Evolutionary conservation across 2,329 filamentous ascomycete species (phyloP), one percentile per base, ranked within the genome.

Genomic region (Colletotrichum sansevieriae): DNA sequence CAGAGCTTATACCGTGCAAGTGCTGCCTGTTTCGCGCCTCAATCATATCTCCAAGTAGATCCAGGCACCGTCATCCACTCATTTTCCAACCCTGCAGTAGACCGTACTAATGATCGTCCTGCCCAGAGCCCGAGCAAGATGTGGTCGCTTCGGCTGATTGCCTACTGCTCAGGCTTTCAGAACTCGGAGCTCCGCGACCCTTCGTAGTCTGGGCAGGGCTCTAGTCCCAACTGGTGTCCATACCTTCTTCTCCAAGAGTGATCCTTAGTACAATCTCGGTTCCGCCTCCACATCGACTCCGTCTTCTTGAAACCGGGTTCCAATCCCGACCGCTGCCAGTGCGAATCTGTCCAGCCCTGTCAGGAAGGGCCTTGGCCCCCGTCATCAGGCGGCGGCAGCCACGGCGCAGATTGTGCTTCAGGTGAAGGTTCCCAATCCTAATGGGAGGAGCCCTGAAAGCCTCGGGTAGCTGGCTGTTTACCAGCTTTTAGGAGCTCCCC

Each of bases 401-500:
- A 15, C 37, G 37, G 37, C 11, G 11, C 37, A 15, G 11, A 12
- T 39, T 39, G 11, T 39, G 37, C 4, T 15, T 39, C 29, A 29
- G 37, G 13, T 39, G 20, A 13, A 20, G 4, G 18, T 25, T 51
- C 43, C 66, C 63, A 13, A 13, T 22, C 72, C 73, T 70, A 67
- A 74, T 81, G 65, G 22, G 65, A 60, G 35, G 62, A 37, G 12
- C 62, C 62, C 20, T 60, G 82, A 62, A 81, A 77, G 58, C 76
- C 76, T 65, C 79, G 75, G 5, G 72, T 74, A 52, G 61, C 43
- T 20, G 61, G 44, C 54, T 77, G 75, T 73, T 81, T 82, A 63
- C 75, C 77, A 56, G 76, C 79, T 76, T 88, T 88, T 60, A 84
- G 79, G 61, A 91, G 81, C 62, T 91, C 88, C 39, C 83, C 83